Conservation (phyloP, 805 yeast genomes). For the Vanderwaltozyma verrucispora region DNA sequence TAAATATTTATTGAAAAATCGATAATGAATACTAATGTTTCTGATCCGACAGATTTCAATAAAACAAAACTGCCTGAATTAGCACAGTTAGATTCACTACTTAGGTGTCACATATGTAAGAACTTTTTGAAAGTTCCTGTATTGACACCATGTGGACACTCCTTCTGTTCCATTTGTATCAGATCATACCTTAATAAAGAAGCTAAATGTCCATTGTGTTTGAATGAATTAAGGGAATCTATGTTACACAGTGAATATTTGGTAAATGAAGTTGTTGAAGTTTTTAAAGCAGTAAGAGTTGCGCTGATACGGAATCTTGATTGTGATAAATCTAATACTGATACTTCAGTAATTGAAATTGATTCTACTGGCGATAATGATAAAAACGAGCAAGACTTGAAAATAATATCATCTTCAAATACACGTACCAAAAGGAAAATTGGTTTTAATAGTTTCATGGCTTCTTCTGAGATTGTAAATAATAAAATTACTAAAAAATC, state of each 20-base stretch:
- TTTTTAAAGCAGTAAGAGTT: slow-evolving; percentile 38
- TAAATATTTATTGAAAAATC: no score
- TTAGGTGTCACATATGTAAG: slow-evolving; percentile 82
- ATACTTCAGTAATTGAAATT: slow-evolving; percentile 18
- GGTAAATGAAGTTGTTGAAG: slow-evolving; percentile 58
- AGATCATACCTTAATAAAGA: slow-evolving; percentile 54
- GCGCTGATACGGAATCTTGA: slow-evolving; percentile 1
- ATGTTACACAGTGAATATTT: slow-evolving; percentile 54
- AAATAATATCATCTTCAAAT: background rate
- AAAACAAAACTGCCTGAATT: slow-evolving; percentile 44
- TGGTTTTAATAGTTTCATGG: background rate
- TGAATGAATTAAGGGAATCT: slow-evolving; percentile 58
- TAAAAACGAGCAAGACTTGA: slow-evolving; percentile 1
- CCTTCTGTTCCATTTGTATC: slow-evolving; percentile 82
- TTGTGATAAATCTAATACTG: slow-evolving; percentile 1
- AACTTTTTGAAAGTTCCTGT: slow-evolving; percentile 75
- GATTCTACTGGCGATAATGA: slow-evolving; percentile 22
- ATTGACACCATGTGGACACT: slow-evolving; percentile 75
- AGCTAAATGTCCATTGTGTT: slow-evolving; percentile 69
- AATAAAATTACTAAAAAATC: slow-evolving; percentile 3
- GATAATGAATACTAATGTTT: slow-evolving; percentile 13
- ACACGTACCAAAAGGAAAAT: background rate
- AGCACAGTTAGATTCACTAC: slow-evolving; percentile 52
- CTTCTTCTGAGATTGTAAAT: no score
- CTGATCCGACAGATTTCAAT: slow-evolving; percentile 70